These are phyloP conservation scores for Mercurialis annua DNA, from an alignment of 345 rosid genomes.

Conservation along the genomic window DNA sequence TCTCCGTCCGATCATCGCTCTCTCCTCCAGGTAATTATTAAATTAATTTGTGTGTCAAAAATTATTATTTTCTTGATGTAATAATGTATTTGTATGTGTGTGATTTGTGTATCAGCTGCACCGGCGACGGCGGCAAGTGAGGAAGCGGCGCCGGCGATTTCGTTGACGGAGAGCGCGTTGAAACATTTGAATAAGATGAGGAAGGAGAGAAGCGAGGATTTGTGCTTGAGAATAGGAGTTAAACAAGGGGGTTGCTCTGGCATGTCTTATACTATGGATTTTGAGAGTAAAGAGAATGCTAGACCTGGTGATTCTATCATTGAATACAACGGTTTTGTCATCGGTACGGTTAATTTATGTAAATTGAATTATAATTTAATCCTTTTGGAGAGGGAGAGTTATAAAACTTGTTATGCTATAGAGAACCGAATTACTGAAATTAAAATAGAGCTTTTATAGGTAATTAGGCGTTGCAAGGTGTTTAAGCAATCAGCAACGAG, in stretches of 20 bases:
- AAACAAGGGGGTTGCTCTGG: constrained; percentile 96
- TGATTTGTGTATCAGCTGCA: constrained; percentile 26
- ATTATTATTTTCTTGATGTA: no score
- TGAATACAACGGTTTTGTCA: constrained; percentile 68
- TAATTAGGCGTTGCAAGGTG: background rate
- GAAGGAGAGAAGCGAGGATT: constrained; percentile 58
- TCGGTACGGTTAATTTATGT: no score
- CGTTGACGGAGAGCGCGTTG: constrained; percentile 69
- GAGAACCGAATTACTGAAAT: background rate
- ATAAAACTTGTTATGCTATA: background rate
- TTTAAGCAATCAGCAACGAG: background rate
- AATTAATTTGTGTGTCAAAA: no score
- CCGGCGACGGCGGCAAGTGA: constrained; percentile 38
- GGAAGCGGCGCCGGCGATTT: constrained; percentile 69
- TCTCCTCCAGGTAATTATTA: constrained; percentile 58
- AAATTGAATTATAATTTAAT: no score
- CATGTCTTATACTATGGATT: constrained; percentile 96
- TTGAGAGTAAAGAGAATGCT: constrained; percentile 57
- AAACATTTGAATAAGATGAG: constrained; percentile 83
- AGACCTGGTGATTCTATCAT: constrained; percentile 82
- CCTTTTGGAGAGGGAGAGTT: no score
- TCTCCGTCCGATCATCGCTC: constrained; percentile 48
- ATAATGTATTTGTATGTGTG: no score
- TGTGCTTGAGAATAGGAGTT: constrained; percentile 90
- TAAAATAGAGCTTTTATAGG: background rate